A percentile compares a stretch with the other conserved stretches of the same genome.
Conservation (phyloP, 192 early-diverging fungal species). For the Umbelopsis vinacea region DNA sequence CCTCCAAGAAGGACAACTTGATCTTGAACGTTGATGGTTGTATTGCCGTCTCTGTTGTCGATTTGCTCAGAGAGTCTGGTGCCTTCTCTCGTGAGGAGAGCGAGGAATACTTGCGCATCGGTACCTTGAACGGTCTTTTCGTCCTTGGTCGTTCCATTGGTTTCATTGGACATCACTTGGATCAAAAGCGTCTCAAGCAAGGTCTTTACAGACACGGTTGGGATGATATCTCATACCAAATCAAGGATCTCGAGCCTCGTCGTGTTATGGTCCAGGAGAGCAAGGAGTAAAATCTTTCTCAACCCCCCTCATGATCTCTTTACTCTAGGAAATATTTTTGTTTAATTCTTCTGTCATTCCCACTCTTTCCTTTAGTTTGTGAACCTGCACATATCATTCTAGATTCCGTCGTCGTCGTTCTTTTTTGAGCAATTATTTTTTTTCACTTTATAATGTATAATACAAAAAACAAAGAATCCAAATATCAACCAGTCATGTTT, state of each 20-base stretch:
- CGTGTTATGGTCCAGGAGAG: constrained; percentile 35
- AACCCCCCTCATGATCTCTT: not conserved
- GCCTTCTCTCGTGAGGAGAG: constrained; percentile 94
- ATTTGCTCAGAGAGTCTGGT: constrained; percentile 88
- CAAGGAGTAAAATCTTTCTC: not conserved
- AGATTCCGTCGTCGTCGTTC: not conserved
- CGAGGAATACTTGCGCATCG: constrained; percentile 95
- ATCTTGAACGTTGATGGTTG: constrained; percentile 96
- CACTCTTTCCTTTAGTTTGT: constrained; percentile 12
- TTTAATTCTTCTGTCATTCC: constrained; percentile 6
- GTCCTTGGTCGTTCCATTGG: constrained; percentile 94
- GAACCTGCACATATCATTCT: constrained; percentile 23
- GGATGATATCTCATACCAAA: constrained; percentile 96
- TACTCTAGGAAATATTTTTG: constrained; percentile 1
- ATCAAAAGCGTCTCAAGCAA: constrained; percentile 99
- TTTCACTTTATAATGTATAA: constrained; percentile 20
- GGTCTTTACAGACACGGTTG: constrained; percentile 97
- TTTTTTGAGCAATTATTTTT: constrained; percentile 18
- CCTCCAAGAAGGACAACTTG: constrained; percentile 97
- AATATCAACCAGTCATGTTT: not conserved
- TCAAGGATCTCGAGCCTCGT: constrained; percentile 49
- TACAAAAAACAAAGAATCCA: constrained; percentile 1
- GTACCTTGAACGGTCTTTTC: constrained; percentile 96
- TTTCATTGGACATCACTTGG: constrained; percentile 97
- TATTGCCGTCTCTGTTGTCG: constrained; percentile 95